These are phyloP conservation scores for Candida ficus DNA, from an alignment of 805 yeast genomes.

Conservation along the genomic window DNA sequence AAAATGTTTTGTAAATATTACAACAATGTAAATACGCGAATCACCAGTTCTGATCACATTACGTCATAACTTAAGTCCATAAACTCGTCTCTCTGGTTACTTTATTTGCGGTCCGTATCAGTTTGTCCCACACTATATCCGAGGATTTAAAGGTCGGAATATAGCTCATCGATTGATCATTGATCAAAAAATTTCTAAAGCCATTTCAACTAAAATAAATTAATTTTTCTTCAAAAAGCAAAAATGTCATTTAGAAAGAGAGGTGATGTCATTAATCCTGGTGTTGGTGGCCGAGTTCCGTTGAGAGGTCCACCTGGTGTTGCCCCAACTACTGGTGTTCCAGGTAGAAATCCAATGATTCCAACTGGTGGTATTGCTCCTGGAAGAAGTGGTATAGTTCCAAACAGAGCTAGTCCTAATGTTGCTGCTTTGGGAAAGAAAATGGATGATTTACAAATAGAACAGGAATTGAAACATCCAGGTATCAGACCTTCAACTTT, in stretches of 20 bases:
- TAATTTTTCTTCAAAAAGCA: neutral
- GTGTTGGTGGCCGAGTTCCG: slow-evolving; percentile 15
- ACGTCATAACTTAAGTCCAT: too few relatives aligned
- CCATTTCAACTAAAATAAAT: too few relatives aligned
- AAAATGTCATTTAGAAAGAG: slow-evolving; percentile 56
- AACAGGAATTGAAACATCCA: slow-evolving; percentile 29
- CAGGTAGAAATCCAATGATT: slow-evolving; percentile 16
- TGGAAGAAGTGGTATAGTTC: slow-evolving; percentile 8
- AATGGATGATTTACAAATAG: slow-evolving; percentile 8
- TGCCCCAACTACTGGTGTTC: slow-evolving; percentile 7
- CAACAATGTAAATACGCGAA: too few relatives aligned
- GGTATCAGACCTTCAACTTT: slow-evolving; percentile 70
- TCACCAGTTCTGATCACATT: too few relatives aligned
- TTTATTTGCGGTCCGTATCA: too few relatives aligned
- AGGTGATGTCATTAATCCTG: slow-evolving; percentile 38
- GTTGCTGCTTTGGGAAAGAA: slow-evolving; percentile 4
- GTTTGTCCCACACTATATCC: too few relatives aligned
- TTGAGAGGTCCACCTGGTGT: neutral
- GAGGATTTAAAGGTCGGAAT: too few relatives aligned
- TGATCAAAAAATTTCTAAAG: too few relatives aligned
- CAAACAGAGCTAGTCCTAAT: slow-evolving; percentile 1
- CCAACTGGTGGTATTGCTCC: slow-evolving; percentile 7
- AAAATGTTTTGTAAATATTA: too few relatives aligned
- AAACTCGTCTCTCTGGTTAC: too few relatives aligned
- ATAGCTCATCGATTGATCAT: too few relatives aligned